Evolutionary conservation across 306 rosid genomes (phyloP), one percentile per base, ranked within the genome.

Genomic region (Pyrus communis): DNA sequence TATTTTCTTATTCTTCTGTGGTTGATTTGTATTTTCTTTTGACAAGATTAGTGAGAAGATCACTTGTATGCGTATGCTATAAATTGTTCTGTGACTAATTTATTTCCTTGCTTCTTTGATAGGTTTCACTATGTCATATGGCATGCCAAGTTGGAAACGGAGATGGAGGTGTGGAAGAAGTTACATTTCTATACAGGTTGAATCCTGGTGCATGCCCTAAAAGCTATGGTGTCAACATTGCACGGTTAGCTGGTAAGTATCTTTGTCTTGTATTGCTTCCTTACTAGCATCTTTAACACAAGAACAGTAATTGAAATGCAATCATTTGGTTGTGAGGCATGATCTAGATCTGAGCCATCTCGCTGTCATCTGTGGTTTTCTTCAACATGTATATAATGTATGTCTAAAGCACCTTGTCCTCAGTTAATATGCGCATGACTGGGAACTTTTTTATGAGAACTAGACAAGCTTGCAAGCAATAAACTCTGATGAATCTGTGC

Each of bases 141-240:
- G 96, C 91, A 68, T 96, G 99, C 82, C 93, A 87, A 81, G 97
- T 96, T 63, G 97, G 98, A 80, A 76, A 80, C 61, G 96, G 91
- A 75, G 76, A 51, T 80, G 85, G 80, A 58, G 93, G 90, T 46
- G 75, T 91, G 81, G 97, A 96, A 38, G 97, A 96, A 85, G 98
- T 96, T 69, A 92, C 93, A 77, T 96, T 96, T 85, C 99, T 96
- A 71, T 91, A 96, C 78, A 88, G 90, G 85, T 77, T 92, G 85
- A 91, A 87, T 14, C 77, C 79, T 4, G 98, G 98, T 83, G 91
- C 97, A 49, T 96, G 99, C 82, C 99, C 99, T 70, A 96, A 91
- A 87, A 92, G 99, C 88, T 96, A 92, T 87, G 99, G 97, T 63
- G 97, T 92, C 77, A 92, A 92, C 70, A 92, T 96, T 80, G 97